Conservation (phyloP, 106 monocot genomes). For the Narthecium ossifragum region DNA sequence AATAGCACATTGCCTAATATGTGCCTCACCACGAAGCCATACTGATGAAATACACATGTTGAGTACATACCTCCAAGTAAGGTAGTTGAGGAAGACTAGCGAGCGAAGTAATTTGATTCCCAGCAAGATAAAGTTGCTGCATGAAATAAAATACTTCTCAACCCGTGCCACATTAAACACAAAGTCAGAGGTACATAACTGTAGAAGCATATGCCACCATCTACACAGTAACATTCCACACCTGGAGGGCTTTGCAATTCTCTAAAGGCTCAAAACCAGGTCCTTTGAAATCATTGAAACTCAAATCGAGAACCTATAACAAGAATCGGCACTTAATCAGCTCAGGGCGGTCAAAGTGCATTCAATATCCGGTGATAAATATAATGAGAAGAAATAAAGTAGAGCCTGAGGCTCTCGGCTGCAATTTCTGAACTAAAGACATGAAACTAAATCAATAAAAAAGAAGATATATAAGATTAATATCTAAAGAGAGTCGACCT, state of each 20-base stretch:
- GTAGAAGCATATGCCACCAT: background rate
- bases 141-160: conserved; percentile 9
- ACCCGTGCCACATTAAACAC: background rate
- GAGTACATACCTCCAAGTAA: conserved; percentile 72
- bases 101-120: conserved; percentile 93
- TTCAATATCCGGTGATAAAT: background rate
- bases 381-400: no score
- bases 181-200: background rate
- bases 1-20: no score
- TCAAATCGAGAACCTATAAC: conserved; percentile 90
- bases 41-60: no score
- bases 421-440: no score
- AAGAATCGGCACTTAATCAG: background rate
- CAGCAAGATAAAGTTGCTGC: conserved; percentile 99
- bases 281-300: conserved; percentile 92
- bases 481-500: conserved; percentile 51
- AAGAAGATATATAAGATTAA: no score
- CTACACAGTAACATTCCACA: conserved; percentile 10
- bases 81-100: conserved; percentile 80
- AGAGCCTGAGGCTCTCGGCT: no score
- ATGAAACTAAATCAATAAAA: no score
- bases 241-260: conserved; percentile 91
- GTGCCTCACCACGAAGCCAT: no score
- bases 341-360: background rate
- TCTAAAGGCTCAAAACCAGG: conserved; percentile 85